phyloP scores from a whole-genome alignment of 768 basidiomycete genomes.

The Hemileccinum impolitum region DNA sequence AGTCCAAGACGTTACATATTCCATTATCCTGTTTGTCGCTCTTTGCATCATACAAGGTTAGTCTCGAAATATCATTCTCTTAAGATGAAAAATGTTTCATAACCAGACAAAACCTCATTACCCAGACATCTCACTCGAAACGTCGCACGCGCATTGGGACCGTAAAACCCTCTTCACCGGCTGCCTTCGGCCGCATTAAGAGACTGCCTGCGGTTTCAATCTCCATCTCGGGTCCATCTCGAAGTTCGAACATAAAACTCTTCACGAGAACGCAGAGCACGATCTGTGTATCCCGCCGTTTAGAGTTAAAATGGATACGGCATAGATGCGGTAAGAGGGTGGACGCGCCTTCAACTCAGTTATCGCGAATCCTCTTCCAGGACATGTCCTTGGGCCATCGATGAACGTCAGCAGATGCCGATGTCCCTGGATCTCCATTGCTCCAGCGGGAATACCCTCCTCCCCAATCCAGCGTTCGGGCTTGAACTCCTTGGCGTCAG shows the following conservation, averaged over 20 bases:
- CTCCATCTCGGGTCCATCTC: slow-evolving; percentile 15
- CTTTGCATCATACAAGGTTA: no score
- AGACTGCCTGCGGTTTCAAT: slow-evolving; percentile 14
- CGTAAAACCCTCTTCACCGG: slow-evolving; percentile 23
- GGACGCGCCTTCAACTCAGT: slow-evolving; percentile 30
- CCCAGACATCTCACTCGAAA: slow-evolving; percentile 5
- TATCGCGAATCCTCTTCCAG: slow-evolving; percentile 48
- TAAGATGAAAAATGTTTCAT: no score
- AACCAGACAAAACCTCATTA: no score
- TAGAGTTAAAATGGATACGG: no score
- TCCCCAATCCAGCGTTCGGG: slow-evolving; percentile 60
- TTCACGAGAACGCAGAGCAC: slow-evolving; percentile 43
- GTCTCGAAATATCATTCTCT: no score
- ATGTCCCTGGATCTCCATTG: slow-evolving; percentile 46
- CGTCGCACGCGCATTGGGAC: slow-evolving; percentile 33
- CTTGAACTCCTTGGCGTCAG: slow-evolving; percentile 51
- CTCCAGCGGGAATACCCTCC: slow-evolving; percentile 22
- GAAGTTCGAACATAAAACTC: slow-evolving; percentile 21
- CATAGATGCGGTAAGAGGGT: slow-evolving; percentile 1
- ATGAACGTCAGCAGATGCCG: slow-evolving; percentile 50
- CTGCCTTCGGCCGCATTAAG: slow-evolving; percentile 19
- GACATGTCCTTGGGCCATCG: slow-evolving; percentile 50
- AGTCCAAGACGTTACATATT: no score
- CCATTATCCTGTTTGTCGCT: no score
- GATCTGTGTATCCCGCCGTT: slow-evolving; percentile 27